These are phyloP conservation scores for Penicillium sumatraense DNA, from an alignment of 2,329 filamentous ascomycete genomes.

Conservation along the genomic window DNA sequence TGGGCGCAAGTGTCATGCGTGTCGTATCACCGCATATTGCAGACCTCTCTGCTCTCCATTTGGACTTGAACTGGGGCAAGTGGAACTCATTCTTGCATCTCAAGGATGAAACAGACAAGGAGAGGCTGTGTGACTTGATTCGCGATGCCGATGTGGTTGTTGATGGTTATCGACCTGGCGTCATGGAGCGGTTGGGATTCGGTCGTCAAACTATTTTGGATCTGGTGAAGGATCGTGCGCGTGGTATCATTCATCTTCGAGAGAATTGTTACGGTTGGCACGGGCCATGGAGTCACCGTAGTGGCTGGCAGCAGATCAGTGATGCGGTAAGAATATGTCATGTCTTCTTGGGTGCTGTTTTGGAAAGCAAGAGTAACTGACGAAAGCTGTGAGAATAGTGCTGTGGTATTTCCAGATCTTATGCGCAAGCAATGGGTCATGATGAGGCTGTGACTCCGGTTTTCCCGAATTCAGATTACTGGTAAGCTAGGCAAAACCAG, in stretches of 20 bases:
- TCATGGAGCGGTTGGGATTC: constrained; percentile 67
- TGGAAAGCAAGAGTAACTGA: background rate
- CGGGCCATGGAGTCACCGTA: constrained; percentile 65
- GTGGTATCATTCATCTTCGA: constrained; percentile 69
- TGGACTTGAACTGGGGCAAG: constrained; percentile 75
- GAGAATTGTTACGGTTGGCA: constrained; percentile 73
- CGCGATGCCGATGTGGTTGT: constrained; percentile 68
- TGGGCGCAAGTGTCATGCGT: constrained; percentile 43
- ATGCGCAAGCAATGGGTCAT: constrained; percentile 52
- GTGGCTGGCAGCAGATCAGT: constrained; percentile 59
- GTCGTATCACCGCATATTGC: constrained; percentile 69
- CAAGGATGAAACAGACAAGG: constrained; percentile 58
- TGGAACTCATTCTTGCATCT: constrained; percentile 68
- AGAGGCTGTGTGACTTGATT: constrained; percentile 63
- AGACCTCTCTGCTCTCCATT: constrained; percentile 73
- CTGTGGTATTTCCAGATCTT: constrained; percentile 53
- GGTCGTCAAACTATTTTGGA: constrained; percentile 59
- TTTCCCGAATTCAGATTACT: constrained; percentile 52
- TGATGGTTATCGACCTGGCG: constrained; percentile 72
- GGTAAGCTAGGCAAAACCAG: constrained; percentile 29
- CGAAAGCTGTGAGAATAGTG: constrained; percentile 16
- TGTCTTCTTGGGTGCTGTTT: background rate
- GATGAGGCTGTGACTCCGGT: constrained; percentile 51
- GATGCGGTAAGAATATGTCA: background rate
- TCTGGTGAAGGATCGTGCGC: constrained; percentile 59